Evolutionary conservation across 1,284 basidiomycete genomes (phyloP).

Genomic region (Pseudozyma sp.): DNA sequence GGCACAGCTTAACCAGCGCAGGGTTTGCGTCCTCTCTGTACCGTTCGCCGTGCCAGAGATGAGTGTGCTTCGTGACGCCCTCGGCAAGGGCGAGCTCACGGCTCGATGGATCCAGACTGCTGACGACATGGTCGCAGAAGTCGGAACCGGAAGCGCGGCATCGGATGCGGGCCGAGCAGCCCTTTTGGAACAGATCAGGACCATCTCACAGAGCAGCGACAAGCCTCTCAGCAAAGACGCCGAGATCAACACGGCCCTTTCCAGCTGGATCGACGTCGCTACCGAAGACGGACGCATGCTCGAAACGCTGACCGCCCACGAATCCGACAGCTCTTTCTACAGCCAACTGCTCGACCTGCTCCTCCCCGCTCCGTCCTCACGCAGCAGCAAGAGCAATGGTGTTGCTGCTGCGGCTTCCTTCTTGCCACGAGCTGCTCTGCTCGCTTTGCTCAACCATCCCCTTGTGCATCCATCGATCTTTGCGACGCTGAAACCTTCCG

Average conservation of each 20-base stretch:
- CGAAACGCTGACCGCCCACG: constrained; percentile 31
- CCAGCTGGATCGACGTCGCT: constrained; percentile 17
- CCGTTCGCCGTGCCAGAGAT: constrained; percentile 37
- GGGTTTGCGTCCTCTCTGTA: constrained; percentile 31
- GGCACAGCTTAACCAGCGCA: constrained; percentile 36
- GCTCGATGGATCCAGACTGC: constrained; percentile 24
- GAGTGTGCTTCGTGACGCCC: constrained; percentile 45
- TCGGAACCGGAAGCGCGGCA: background rate
- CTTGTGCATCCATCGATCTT: constrained; percentile 37
- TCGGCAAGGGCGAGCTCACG: constrained; percentile 49
- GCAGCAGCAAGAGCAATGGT: constrained; percentile 17
- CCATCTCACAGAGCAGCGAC: constrained; percentile 7
- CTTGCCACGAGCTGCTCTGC: constrained; percentile 17
- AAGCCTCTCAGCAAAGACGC: constrained; percentile 7
- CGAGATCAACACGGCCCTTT: constrained; percentile 17
- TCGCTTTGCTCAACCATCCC: constrained; percentile 19
- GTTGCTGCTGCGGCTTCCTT: constrained; percentile 1
- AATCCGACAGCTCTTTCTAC: constrained; percentile 27
- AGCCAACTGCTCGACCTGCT: constrained; percentile 28
- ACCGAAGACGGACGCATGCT: constrained; percentile 36
- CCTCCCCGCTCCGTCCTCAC: constrained; percentile 19
- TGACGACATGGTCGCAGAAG: constrained; percentile 1
- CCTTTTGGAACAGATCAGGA: constrained; percentile 26
- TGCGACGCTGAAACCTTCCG: constrained; percentile 9
- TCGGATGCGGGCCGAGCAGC: constrained; percentile 13